phyloP scores from a whole-genome alignment of 306 rosid genomes.

The Inga laurina region DNA sequence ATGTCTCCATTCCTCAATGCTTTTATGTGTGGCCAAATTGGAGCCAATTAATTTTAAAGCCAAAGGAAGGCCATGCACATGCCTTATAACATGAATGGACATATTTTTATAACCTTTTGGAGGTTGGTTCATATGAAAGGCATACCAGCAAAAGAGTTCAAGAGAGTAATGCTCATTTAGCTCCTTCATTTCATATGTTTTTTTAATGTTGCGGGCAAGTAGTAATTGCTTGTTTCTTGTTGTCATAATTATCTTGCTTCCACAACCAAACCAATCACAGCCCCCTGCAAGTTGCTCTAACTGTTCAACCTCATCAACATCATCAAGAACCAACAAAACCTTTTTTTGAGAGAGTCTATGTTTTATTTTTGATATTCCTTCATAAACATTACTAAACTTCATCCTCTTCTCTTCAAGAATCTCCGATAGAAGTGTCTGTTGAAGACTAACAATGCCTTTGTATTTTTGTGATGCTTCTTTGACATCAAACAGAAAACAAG shows the following conservation, averaged over 20 bases:
- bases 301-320: neutral
- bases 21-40: neutral
- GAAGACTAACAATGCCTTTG: neutral
- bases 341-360: neutral
- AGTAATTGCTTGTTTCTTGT: constrained; percentile 2
- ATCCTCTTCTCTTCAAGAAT: neutral
- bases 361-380: neutral
- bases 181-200: neutral
- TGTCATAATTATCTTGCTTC: constrained; percentile 6
- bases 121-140: neutral
- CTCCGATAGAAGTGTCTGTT: neutral
- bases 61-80: neutral
- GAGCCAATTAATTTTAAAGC: constrained; percentile 4
- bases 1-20: neutral
- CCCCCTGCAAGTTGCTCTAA: neutral
- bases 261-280: neutral
- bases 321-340: constrained; percentile 8
- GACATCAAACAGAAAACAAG: neutral
- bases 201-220: neutral
- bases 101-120: neutral
- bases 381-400: neutral
- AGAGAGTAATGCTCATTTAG: neutral
- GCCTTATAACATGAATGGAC: neutral
- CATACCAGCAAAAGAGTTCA: neutral
- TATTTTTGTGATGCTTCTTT: neutral